Base-by-base conservation (phyloP, 805 yeast genomes). In the Saccharomyces cerevisiae region DNA sequence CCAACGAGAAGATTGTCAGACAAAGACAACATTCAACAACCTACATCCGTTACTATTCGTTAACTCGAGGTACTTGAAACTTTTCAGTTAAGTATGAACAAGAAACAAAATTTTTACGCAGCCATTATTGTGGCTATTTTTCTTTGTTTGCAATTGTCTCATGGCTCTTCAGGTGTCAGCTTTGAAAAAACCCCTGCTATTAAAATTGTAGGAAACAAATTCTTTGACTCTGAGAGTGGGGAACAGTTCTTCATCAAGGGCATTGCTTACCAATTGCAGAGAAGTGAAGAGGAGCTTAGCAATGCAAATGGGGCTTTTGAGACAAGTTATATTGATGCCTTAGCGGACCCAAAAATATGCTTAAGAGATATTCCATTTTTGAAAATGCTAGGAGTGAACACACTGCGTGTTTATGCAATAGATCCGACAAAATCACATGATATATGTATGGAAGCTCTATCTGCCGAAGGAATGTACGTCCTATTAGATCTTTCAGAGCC, bases 401-500 rank as follows among this genome's bases (percentile, higher is more conserved):
- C 86, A 10, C 75, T 92, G 54, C 80, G 98, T 65, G 95, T 92
- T 1, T 92, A 91, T 66, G 89, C 96, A 43, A 79, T 92, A 51
- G 85, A 91, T 72, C 84, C 92, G 17, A 70, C 78, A 1, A 73
- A 76, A 55, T 76, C 82, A 65, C 98, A 92, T 73, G 85, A 82
- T 64, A 80, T 70, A 24, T 90, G 96, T 73, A 87, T 91, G 90
- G 61, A 79, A 50, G 77, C 82, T 11, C 79, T 88, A 54, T 78
- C 78, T 55, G 87, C 87, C 27, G 95, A 92, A 53, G 97, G 97
- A 51, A 91, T 94, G 63, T 94, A 94, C 68, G 89, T 92, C 30
- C 73, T 94, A 64, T 84, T 96, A 46, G 99, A 94, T 73, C 79
- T 94, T 62, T 83, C 96, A 41, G 90, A 91, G 67, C 97, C 98